Conservation (phyloP, 192 early-diverging fungal genomes). For the Backusella tuberculispora region DNA sequence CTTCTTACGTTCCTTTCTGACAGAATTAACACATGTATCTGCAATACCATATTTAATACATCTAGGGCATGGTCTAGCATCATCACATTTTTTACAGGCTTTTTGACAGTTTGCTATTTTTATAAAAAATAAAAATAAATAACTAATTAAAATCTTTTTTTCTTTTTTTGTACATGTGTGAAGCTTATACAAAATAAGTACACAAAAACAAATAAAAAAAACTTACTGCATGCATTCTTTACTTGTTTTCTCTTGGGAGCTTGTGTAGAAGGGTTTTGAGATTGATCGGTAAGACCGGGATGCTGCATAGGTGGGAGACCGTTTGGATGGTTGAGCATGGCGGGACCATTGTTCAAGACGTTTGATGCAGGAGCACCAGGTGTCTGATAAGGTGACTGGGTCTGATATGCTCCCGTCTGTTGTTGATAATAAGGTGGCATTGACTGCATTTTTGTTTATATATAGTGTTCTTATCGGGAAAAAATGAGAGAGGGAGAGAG, state of each 20-base stretch:
- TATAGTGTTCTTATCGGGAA: neutral
- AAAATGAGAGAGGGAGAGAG: neutral
- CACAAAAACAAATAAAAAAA: neutral
- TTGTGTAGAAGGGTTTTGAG: conserved; percentile 2
- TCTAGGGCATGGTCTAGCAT: conserved; percentile 80
- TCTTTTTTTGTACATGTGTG: conserved; percentile 9
- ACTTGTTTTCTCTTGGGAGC: conserved; percentile 41
- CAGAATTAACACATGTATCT: conserved; percentile 75
- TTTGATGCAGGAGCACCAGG: conserved; percentile 7
- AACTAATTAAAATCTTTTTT: neutral
- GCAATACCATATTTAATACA: conserved; percentile 76
- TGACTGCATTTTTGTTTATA: conserved; percentile 23
- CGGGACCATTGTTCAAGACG: conserved; percentile 21
- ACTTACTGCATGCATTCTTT: conserved; percentile 43
- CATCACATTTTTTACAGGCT: conserved; percentile 92
- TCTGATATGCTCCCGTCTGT: conserved; percentile 21
- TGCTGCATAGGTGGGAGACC: conserved; percentile 33
- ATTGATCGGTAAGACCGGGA: conserved; percentile 17
- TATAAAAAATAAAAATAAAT: conserved; percentile 21
- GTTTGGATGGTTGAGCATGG: conserved; percentile 23
- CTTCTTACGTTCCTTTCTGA: conserved; percentile 79
- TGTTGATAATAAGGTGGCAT: conserved; percentile 28
- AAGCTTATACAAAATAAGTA: neutral
- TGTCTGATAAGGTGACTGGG: conserved; percentile 20
- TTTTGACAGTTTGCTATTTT: conserved; percentile 79